phyloP scores from a whole-genome alignment of 371 early-diverging fungal genomes.

The Mucor lusitanicus region DNA sequence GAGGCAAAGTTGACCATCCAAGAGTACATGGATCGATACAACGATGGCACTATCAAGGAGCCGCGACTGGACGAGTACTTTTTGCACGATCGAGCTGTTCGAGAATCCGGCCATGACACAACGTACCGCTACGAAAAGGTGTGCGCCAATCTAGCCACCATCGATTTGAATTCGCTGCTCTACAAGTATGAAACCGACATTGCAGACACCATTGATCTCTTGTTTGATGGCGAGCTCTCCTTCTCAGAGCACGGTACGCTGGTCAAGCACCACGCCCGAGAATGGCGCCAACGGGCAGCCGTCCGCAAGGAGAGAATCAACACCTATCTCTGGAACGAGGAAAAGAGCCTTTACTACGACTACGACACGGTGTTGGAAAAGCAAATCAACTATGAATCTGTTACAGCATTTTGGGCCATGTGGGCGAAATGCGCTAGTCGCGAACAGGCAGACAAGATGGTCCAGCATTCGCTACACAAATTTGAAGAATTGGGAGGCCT shows the following conservation, averaged over 20 bases:
- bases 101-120: constrained; percentile 95
- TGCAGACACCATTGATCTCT: constrained; percentile 62
- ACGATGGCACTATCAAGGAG: constrained; percentile 57
- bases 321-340: constrained; percentile 65
- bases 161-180: constrained; percentile 86
- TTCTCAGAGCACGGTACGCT: constrained; percentile 29
- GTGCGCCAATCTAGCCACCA: constrained; percentile 86
- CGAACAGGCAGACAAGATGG: constrained; percentile 59
- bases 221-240: constrained; percentile 53
- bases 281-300: constrained; percentile 47
- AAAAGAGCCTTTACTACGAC: constrained; percentile 56
- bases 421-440: constrained; percentile 68
- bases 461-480: constrained; percentile 39
- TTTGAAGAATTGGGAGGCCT: constrained; percentile 88
- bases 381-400: constrained; percentile 64
- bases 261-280: constrained; percentile 30
- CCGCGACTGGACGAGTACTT: constrained; percentile 90
- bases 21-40: constrained; percentile 68
- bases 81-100: constrained; percentile 92
- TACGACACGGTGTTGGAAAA: constrained; percentile 52
- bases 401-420: constrained; percentile 70
- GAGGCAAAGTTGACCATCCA: constrained; percentile 63
- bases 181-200: constrained; percentile 93
- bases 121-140: constrained; percentile 87
- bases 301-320: constrained; percentile 54